Percentiles rank a stretch among this genome's conserved stretches.
Conservation (phyloP, 495 filamentous ascomycete species). For the Aspergillus campestris region DNA sequence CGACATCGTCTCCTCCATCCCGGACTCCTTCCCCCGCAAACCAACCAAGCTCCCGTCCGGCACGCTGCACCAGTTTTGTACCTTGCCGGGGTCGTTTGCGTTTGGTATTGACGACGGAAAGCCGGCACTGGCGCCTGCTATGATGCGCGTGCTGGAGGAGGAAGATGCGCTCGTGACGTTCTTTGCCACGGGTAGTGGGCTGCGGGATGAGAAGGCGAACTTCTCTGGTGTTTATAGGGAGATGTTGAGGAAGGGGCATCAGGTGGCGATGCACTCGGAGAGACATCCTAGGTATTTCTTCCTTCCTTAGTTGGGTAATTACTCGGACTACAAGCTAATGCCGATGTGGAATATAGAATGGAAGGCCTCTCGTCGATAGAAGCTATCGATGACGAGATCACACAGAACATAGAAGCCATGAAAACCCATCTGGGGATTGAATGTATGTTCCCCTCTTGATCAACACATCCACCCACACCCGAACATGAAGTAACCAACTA, state of each 20-base stretch:
- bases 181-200: slow-evolving; percentile 64
- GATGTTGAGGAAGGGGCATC: slow-evolving; percentile 59
- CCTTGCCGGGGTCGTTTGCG: slow-evolving; percentile 63
- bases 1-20: slow-evolving; percentile 51
- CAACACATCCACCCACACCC: not conserved
- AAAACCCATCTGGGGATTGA: slow-evolving; percentile 39
- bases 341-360: slow-evolving; percentile 31
- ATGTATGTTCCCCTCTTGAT: slow-evolving; percentile 14
- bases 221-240: slow-evolving; percentile 56
- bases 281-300: slow-evolving; percentile 54
- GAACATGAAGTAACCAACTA: not conserved
- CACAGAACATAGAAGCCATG: slow-evolving; percentile 52
- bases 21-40: slow-evolving; percentile 49
- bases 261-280: slow-evolving; percentile 66
- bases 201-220: slow-evolving; percentile 51
- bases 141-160: slow-evolving; percentile 56
- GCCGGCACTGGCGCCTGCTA: slow-evolving; percentile 50
- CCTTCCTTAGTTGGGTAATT: not conserved
- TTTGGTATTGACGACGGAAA: slow-evolving; percentile 77
- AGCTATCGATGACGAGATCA: slow-evolving; percentile 63
- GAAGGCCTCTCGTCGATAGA: slow-evolving; percentile 51
- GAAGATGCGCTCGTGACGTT: slow-evolving; percentile 64
- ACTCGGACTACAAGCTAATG: not conserved
- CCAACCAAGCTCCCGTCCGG: slow-evolving; percentile 42
- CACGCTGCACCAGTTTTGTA: slow-evolving; percentile 55